Evolutionary conservation across 352 stramenopile genomes (phyloP).

Genomic region (Globisporangium carolinianum): DNA sequence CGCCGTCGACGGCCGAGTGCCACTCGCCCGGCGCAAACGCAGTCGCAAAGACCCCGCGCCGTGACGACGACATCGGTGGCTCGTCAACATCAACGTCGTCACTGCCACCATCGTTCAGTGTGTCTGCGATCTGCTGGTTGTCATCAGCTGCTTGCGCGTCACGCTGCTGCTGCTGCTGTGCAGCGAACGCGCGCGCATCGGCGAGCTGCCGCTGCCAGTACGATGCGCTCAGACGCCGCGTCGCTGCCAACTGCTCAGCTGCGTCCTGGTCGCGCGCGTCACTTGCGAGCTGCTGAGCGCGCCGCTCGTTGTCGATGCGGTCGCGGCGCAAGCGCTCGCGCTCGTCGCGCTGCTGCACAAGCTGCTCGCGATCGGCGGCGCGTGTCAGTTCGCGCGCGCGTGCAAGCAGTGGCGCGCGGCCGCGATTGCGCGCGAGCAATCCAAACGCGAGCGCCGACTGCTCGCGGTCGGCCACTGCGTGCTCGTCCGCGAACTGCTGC

Average conservation of each 20-base stretch:
- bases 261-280: slow-evolving; percentile 14
- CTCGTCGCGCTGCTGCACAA: slow-evolving; percentile 20
- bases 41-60: slow-evolving; percentile 52
- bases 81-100: neutral
- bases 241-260: slow-evolving; percentile 21
- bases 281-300: slow-evolving; percentile 24
- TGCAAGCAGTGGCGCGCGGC: slow-evolving; percentile 41
- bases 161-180: slow-evolving; percentile 27
- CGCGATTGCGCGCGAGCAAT: slow-evolving; percentile 49
- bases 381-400: slow-evolving; percentile 45
- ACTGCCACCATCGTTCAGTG: neutral
- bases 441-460: slow-evolving; percentile 42
- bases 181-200: slow-evolving; percentile 35
- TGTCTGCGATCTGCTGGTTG: slow-evolving; percentile 9
- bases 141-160: slow-evolving; percentile 32
- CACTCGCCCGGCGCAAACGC: slow-evolving; percentile 42
- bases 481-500: slow-evolving; percentile 31
- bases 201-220: slow-evolving; percentile 71
- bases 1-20: slow-evolving; percentile 39
- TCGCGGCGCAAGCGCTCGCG: slow-evolving; percentile 38
- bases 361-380: slow-evolving; percentile 34
- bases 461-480: slow-evolving; percentile 26
- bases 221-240: slow-evolving; percentile 45
- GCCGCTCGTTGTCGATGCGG: slow-evolving; percentile 27
- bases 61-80: slow-evolving; percentile 15